Conservation (phyloP, 768 basidiomycete genomes). For the Lactarius deliciosus region DNA sequence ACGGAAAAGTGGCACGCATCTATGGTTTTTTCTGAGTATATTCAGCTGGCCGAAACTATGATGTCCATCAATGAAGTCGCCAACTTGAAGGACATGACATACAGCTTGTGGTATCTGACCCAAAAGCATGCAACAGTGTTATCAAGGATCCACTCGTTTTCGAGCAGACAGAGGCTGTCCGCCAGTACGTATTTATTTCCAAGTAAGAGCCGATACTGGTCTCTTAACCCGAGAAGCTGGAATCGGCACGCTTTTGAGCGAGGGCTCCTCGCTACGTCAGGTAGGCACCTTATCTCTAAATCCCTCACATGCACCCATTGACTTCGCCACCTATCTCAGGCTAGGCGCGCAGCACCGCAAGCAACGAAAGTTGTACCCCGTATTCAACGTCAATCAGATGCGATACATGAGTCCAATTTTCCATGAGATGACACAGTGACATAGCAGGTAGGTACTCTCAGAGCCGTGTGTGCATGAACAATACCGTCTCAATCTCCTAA, state of each 20-base stretch:
- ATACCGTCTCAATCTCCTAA: neutral
- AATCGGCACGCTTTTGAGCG: neutral
- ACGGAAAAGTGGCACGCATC: neutral
- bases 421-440: neutral
- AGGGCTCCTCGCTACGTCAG: neutral
- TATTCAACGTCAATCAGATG: slow-evolving; percentile 15
- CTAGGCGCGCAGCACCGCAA: neutral
- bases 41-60: neutral
- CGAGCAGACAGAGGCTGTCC: slow-evolving; percentile 1
- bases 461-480: too few relatives aligned
- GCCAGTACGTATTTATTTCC: neutral
- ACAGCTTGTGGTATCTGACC: neutral
- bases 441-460: neutral
- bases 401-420: slow-evolving; percentile 16
- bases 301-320: neutral
- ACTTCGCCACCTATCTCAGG: neutral
- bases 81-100: neutral
- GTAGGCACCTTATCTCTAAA: neutral
- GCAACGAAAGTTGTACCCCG: neutral
- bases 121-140: neutral
- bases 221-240: neutral
- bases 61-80: too few relatives aligned
- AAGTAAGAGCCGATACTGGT: neutral
- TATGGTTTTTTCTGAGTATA: slow-evolving; percentile 6
- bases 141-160: slow-evolving; percentile 3